Evolutionary conservation across 140 eudicot species (phyloP).

Genomic region (Senecio squalidus): DNA sequence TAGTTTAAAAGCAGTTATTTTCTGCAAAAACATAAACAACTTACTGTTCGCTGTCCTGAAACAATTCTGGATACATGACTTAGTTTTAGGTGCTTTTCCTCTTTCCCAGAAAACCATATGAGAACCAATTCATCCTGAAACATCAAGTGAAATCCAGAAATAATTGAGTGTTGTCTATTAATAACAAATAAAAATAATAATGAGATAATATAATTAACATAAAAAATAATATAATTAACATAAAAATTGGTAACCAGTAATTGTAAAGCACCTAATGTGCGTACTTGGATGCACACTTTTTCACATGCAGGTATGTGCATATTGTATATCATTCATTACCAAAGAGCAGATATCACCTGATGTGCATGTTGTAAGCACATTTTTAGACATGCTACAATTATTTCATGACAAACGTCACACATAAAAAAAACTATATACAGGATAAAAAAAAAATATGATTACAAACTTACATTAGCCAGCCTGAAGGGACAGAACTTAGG

Average conservation of each 20-base stretch:
- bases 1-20: neutral
- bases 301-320: conserved; percentile 11
- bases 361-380: conserved; percentile 8
- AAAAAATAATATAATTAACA: neutral
- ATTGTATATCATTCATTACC: neutral
- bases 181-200: conserved; percentile 4
- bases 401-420: too few relatives aligned
- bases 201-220: neutral
- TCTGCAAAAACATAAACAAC: conserved; percentile 31
- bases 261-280: conserved; percentile 14
- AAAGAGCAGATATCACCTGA: conserved; percentile 4
- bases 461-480: conserved; percentile 74
- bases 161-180: conserved; percentile 11
- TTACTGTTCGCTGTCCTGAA: conserved; percentile 97
- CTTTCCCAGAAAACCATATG: conserved; percentile 94
- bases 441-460: neutral
- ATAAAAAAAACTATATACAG: neutral
- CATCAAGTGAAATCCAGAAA: conserved; percentile 6
- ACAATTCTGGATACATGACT: conserved; percentile 87
- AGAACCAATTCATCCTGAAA: conserved; percentile 92
- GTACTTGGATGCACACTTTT: conserved; percentile 4
- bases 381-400: too few relatives aligned
- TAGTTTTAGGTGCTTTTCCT: conserved; percentile 87
- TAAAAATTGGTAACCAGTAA: too few relatives aligned
- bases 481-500: conserved; percentile 94